phyloP scores from a whole-genome alignment of 495 filamentous ascomycete species.

The Penicillium lividum region DNA sequence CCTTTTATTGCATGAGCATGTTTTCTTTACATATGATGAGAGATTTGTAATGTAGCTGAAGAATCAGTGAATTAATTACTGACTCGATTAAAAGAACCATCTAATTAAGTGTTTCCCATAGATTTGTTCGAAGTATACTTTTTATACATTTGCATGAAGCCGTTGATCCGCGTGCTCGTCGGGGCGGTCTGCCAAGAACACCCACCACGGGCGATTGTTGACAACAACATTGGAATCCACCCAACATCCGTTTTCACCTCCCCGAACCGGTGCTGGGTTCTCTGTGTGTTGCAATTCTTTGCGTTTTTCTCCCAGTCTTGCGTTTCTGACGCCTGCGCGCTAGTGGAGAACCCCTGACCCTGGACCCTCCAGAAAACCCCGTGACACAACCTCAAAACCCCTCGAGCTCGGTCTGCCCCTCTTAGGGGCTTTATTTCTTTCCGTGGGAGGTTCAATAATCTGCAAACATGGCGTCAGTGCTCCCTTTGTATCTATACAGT shows the following conservation, averaged over 20 bases:
- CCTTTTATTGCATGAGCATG: slow-evolving; percentile 5
- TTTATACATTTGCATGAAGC: neutral
- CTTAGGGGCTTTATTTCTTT: slow-evolving; percentile 24
- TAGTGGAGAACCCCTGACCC: slow-evolving; percentile 23
- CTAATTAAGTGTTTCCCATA: neutral
- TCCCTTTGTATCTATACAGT: neutral
- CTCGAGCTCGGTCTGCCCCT: slow-evolving; percentile 30
- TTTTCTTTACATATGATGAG: neutral
- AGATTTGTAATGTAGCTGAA: neutral
- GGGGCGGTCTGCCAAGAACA: slow-evolving; percentile 23
- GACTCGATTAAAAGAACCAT: neutral
- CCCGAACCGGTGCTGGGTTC: slow-evolving; percentile 1
- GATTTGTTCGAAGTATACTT: neutral
- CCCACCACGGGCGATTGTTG: slow-evolving; percentile 18
- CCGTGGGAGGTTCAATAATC: slow-evolving; percentile 6
- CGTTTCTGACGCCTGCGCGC: slow-evolving; percentile 1
- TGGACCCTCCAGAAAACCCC: slow-evolving; percentile 25
- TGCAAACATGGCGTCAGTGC: slow-evolving; percentile 53
- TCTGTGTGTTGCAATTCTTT: neutral
- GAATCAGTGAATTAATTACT: too few relatives aligned
- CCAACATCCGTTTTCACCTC: slow-evolving; percentile 7
- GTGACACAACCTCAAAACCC: slow-evolving; percentile 15
- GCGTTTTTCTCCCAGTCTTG: neutral
- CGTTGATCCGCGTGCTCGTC: neutral
- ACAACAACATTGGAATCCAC: slow-evolving; percentile 16